A percentile compares a stretch with the other conserved stretches of the same genome.
Conservation (phyloP, 2,329 filamentous ascomycete genomes). For the Colletotrichum aenigma region DNA sequence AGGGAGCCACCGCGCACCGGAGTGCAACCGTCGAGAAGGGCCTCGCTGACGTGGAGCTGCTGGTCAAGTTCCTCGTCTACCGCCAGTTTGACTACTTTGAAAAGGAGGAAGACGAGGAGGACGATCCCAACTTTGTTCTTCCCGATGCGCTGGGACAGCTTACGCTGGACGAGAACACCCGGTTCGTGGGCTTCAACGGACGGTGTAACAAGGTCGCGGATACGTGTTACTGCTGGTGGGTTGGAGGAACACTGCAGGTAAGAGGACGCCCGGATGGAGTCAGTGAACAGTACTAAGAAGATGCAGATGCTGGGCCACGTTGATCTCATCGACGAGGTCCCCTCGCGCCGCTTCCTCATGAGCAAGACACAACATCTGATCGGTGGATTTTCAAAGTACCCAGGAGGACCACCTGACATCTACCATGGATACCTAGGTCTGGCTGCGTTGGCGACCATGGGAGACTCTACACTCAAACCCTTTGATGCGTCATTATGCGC, state of each 20-base stretch:
- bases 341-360: slow-evolving; percentile 79
- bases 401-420: slow-evolving; percentile 73
- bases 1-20: slow-evolving; percentile 32
- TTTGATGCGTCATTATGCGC: slow-evolving; percentile 81
- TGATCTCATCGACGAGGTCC: slow-evolving; percentile 60
- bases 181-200: slow-evolving; percentile 82
- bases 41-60: slow-evolving; percentile 31
- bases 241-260: slow-evolving; percentile 64
- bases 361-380: slow-evolving; percentile 86
- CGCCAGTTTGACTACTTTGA: slow-evolving; percentile 68
- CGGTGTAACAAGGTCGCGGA: slow-evolving; percentile 90
- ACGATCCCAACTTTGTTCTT: slow-evolving; percentile 31
- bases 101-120: slow-evolving; percentile 43
- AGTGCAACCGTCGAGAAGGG: slow-evolving; percentile 38
- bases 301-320: slow-evolving; percentile 62
- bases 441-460: slow-evolving; percentile 76
- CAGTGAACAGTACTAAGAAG: slow-evolving; percentile 9
- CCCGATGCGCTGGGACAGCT: slow-evolving; percentile 38
- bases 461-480: slow-evolving; percentile 69
- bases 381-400: slow-evolving; percentile 79
- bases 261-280: slow-evolving; percentile 38
- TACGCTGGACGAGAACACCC: slow-evolving; percentile 31
- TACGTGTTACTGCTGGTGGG: slow-evolving; percentile 98
- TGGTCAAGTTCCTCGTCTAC: slow-evolving; percentile 63
- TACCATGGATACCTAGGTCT: slow-evolving; percentile 91